These are phyloP conservation scores for Scalesia atractyloides DNA, from an alignment of 129 eudicot species.

Conservation along the genomic window DNA sequence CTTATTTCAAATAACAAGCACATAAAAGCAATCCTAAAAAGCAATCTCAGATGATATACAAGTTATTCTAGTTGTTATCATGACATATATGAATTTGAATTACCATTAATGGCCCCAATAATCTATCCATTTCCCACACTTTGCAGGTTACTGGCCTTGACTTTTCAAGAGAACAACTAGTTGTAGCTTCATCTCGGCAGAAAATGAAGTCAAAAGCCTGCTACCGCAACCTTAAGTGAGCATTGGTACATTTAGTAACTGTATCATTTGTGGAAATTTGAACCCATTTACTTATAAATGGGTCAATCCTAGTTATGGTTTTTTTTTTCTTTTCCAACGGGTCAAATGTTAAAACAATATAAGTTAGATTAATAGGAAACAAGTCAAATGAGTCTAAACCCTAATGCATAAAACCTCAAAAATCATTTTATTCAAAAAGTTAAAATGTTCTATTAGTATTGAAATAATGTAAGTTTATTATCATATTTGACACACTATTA, in stretches of 20 bases:
- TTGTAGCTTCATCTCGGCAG: conserved; percentile 77
- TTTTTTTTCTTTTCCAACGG: background rate
- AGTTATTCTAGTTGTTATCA: background rate
- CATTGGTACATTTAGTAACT: conserved; percentile 43
- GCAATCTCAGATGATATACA: background rate
- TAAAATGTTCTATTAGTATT: background rate
- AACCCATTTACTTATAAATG: background rate
- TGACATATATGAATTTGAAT: background rate
- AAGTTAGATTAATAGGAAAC: background rate
- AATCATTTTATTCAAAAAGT: background rate
- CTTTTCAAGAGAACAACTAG: conserved; percentile 81
- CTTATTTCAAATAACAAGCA: background rate
- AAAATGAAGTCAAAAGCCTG: conserved; percentile 49
- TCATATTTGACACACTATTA: background rate
- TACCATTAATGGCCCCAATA: background rate
- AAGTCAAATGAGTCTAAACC: background rate
- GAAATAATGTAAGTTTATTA: background rate
- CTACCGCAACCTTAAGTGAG: conserved; percentile 89
- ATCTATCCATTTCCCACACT: background rate
- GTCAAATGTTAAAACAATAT: background rate
- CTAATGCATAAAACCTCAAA: conserved; percentile 4
- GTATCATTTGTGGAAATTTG: background rate
- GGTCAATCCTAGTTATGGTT: background rate
- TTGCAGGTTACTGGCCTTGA: conserved; percentile 81
- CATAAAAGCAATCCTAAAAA: background rate